Conservation (phyloP, 805 yeast species). For the Zygotorulaspora danielsina region DNA sequence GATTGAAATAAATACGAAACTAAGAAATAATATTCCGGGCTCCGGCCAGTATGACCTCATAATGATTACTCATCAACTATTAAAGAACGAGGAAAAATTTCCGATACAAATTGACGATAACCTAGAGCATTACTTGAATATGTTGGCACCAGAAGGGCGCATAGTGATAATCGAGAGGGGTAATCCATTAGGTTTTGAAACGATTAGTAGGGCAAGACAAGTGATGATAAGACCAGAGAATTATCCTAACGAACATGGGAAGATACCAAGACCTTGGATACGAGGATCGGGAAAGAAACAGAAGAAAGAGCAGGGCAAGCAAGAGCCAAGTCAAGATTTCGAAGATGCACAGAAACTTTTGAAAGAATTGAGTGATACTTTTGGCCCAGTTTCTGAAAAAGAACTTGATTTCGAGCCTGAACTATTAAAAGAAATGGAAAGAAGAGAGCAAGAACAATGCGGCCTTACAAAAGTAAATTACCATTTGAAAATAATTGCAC, state of each 20-base stretch:
- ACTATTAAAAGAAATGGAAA: constrained; percentile 19
- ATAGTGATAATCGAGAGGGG: constrained; percentile 83
- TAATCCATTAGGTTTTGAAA: constrained; percentile 82
- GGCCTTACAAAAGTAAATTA: constrained; percentile 36
- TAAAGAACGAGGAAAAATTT: constrained; percentile 54
- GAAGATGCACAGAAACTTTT: constrained; percentile 5
- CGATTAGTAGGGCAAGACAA: constrained; percentile 86
- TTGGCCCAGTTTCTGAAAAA: constrained; percentile 41
- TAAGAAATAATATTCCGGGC: constrained; percentile 51
- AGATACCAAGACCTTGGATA: constrained; percentile 66
- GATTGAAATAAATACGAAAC: constrained; percentile 50
- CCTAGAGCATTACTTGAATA: constrained; percentile 52
- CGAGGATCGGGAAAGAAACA: constrained; percentile 42
- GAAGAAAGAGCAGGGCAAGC: constrained; percentile 6
- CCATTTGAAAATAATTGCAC: constrained; percentile 71
- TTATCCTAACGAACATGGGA: constrained; percentile 49
- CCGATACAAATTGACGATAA: constrained; percentile 72
- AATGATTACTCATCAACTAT: constrained; percentile 74
- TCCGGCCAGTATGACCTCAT: constrained; percentile 67
- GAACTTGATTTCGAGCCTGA: constrained; percentile 50
- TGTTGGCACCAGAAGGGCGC: constrained; percentile 74
- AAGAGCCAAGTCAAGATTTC: neutral
- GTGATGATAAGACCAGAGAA: constrained; percentile 82
- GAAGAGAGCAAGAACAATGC: constrained; percentile 9
- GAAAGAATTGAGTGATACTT: constrained; percentile 26